Evolutionary conservation across 768 basidiomycete genomes (phyloP).

Genomic region (Psilocybe azurescens): DNA sequence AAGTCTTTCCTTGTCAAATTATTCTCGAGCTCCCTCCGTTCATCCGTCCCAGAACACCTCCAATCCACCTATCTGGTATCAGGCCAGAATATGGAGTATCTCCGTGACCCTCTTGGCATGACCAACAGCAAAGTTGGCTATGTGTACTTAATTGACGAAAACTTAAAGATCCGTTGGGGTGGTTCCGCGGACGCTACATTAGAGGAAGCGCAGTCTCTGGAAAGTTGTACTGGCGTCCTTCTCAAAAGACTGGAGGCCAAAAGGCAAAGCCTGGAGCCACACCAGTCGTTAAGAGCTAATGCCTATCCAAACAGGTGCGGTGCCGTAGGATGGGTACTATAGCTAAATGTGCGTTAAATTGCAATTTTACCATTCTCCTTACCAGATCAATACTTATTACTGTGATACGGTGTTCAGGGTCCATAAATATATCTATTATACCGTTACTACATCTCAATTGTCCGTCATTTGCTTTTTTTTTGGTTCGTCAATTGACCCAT

Average conservation of each 20-base stretch:
- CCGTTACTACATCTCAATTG: too few relatives aligned
- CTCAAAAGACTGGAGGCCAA: slow-evolving; percentile 59
- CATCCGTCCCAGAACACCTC: slow-evolving; percentile 62
- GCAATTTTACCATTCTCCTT: too few relatives aligned
- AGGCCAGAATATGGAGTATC: slow-evolving; percentile 83
- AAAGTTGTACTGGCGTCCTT: slow-evolving; percentile 72
- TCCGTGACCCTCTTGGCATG: slow-evolving; percentile 86
- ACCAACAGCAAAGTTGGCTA: slow-evolving; percentile 92
- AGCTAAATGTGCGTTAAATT: too few relatives aligned
- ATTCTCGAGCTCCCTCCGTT: slow-evolving; percentile 78
- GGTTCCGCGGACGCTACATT: slow-evolving; percentile 83
- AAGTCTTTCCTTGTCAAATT: slow-evolving; percentile 90
- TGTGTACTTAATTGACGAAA: slow-evolving; percentile 88
- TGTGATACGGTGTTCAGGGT: too few relatives aligned
- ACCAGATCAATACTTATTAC: too few relatives aligned
- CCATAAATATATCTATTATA: too few relatives aligned
- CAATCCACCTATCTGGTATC: slow-evolving; percentile 82
- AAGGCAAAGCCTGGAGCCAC: neutral
- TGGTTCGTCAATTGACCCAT: too few relatives aligned
- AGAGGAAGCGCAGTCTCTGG: slow-evolving; percentile 73
- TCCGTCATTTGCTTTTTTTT: too few relatives aligned
- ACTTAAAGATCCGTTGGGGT: slow-evolving; percentile 89
- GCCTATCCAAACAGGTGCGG: too few relatives aligned
- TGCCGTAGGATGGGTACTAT: too few relatives aligned
- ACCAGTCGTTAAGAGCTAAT: neutral